A percentile compares a stretch with the other conserved stretches of the same genome.
Evolutionary conservation across 495 filamentous ascomycete species (phyloP).

Genomic region (Pseudomonodictys pantanalensis): DNA sequence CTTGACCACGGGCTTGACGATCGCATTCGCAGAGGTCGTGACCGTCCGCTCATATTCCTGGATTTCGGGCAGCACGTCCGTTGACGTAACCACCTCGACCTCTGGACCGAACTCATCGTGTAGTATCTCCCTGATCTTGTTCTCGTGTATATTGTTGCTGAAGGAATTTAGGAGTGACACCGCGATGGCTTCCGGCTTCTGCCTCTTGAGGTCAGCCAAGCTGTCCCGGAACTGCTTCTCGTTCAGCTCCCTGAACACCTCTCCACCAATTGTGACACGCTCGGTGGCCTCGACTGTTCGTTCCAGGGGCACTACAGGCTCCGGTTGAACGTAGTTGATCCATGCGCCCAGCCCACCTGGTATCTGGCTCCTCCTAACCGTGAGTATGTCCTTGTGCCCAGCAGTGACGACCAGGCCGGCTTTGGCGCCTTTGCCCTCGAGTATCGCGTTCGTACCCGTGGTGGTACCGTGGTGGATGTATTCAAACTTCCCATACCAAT

Average conservation of each 20-base stretch:
- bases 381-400: constrained; percentile 41
- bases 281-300: constrained; percentile 50
- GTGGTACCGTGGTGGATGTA: constrained; percentile 36
- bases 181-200: constrained; percentile 47
- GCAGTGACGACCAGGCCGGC: constrained; percentile 33
- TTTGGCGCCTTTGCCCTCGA: constrained; percentile 36
- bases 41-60: constrained; percentile 55
- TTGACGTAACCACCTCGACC: constrained; percentile 46
- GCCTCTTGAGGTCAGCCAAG: constrained; percentile 38
- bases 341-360: constrained; percentile 51
- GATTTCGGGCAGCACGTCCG: constrained; percentile 49
- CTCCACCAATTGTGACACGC: constrained; percentile 47
- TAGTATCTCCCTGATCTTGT: constrained; percentile 40
- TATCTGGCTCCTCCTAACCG: constrained; percentile 49
- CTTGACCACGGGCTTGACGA: constrained; percentile 52
- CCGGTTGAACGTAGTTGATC: constrained; percentile 49
- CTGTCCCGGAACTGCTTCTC: constrained; percentile 39
- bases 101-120: constrained; percentile 42
- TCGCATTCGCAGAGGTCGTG: constrained; percentile 51
- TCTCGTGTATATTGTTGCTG: constrained; percentile 46
- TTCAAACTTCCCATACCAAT: constrained; percentile 35
- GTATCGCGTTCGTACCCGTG: constrained; percentile 32
- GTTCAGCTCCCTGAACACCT: constrained; percentile 44
- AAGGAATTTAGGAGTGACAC: constrained; percentile 52
- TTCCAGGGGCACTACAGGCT: constrained; percentile 51